A percentile compares a stretch with the other conserved stretches of the same genome.
Conservation (phyloP, 352 stramenopile genomes). For the Aphanomyces astaci region DNA sequence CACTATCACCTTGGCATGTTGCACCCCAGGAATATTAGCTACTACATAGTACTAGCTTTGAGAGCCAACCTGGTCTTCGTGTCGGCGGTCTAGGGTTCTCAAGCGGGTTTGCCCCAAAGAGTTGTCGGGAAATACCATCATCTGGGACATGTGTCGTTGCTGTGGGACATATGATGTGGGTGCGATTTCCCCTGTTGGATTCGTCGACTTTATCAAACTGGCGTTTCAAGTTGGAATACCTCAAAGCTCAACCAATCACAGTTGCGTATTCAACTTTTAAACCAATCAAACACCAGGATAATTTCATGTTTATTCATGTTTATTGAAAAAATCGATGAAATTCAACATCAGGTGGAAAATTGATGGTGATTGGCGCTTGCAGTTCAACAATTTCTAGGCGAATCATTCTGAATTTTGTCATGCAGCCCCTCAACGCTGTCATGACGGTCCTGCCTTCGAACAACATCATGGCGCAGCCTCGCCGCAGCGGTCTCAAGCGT, state of each 20-base stretch:
- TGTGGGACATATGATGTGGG: background rate
- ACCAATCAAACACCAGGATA: background rate
- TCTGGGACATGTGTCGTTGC: background rate
- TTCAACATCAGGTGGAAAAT: background rate
- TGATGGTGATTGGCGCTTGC: background rate
- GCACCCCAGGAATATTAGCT: too few species aligned
- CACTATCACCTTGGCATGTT: background rate
- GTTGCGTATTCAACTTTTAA: too few species aligned
- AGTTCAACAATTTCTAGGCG: background rate
- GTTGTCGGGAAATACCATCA: background rate
- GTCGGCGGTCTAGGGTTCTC: too few species aligned
- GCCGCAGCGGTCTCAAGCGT: conserved; percentile 1
- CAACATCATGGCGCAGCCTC: background rate
- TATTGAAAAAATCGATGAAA: too few species aligned
- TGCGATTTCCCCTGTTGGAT: too few species aligned
- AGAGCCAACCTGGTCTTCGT: too few species aligned
- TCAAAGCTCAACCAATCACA: too few species aligned
- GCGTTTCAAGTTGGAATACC: too few species aligned
- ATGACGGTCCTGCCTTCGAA: background rate
- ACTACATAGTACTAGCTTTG: too few species aligned
- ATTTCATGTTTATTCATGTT: background rate
- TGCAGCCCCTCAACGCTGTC: background rate
- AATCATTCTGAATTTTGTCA: background rate
- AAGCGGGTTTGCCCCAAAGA: background rate
- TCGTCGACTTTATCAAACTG: too few species aligned